Conservation (phyloP, 2,329 filamentous ascomycete genomes). For the Arachnomyces sp. region DNA sequence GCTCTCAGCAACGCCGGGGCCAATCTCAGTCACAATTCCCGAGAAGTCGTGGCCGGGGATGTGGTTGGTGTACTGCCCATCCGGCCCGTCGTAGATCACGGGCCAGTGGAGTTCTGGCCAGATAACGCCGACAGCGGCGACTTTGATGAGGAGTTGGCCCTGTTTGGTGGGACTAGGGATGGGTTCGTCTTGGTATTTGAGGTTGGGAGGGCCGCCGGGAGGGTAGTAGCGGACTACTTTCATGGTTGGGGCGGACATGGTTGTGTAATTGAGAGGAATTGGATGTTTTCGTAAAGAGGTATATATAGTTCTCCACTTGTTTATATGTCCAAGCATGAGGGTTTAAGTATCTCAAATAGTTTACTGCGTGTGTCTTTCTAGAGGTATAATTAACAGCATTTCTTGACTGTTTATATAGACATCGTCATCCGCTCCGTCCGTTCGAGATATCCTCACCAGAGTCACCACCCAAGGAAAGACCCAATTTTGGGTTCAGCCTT, state of each 20-base stretch:
- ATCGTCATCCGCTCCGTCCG: too few relatives aligned
- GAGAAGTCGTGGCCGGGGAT: constrained; percentile 3
- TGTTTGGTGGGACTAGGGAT: not conserved
- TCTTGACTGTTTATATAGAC: too few relatives aligned
- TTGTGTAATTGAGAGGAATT: too few relatives aligned
- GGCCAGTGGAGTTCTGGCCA: constrained; percentile 2
- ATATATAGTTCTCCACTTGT: too few relatives aligned
- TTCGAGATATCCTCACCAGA: too few relatives aligned
- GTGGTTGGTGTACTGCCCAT: not conserved
- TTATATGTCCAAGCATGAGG: too few relatives aligned
- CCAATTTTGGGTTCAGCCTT: too few relatives aligned
- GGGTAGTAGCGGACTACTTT: not conserved
- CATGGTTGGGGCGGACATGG: not conserved
- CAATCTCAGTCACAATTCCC: not conserved
- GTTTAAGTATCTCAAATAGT: too few relatives aligned
- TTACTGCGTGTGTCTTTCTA: too few relatives aligned
- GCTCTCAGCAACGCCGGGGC: not conserved
- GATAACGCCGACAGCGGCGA: constrained; percentile 1
- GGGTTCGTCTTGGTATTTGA: constrained; percentile 1
- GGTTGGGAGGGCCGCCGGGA: not conserved
- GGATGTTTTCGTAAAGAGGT: too few relatives aligned
- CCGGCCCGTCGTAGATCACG: not conserved
- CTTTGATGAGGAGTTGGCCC: not conserved
- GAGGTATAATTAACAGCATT: too few relatives aligned
- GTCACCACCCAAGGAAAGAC: too few relatives aligned